Percentiles rank a stretch among this genome's conserved stretches.
Conservation (phyloP, 306 rosid species). For the Casuarina equisetifolia region DNA sequence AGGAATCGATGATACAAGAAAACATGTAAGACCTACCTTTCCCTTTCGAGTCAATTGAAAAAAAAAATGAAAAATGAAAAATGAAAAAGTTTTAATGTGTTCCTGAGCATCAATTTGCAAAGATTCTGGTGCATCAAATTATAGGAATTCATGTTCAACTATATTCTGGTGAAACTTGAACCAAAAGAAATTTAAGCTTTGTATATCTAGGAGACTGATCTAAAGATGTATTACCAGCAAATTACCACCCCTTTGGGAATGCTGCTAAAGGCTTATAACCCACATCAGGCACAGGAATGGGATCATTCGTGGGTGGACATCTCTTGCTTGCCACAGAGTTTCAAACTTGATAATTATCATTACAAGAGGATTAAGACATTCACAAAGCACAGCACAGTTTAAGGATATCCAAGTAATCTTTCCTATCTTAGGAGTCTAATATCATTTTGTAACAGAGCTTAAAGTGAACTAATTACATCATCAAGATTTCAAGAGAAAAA, state of each 20-base stretch:
- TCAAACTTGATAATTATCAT: background rate
- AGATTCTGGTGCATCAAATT: background rate
- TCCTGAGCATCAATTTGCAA: background rate
- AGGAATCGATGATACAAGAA: background rate
- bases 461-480: background rate
- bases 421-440: background rate
- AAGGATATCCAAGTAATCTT: background rate
- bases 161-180: background rate
- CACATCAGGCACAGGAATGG: background rate
- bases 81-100: background rate
- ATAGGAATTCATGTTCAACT: background rate
- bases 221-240: background rate
- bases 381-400: too few species aligned
- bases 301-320: background rate
- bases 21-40: background rate
- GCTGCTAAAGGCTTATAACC: background rate
- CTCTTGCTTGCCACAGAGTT: conserved; percentile 4
- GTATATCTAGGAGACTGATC: background rate
- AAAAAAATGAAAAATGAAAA: too few species aligned
- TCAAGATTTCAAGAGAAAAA: background rate
- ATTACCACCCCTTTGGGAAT: background rate
- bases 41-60: background rate
- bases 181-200: background rate
- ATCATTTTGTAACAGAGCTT: background rate
- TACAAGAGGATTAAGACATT: background rate